These are phyloP conservation scores for Gamarada debralockiae DNA, from an alignment of 495 filamentous ascomycete genomes.

Conservation along the genomic window DNA sequence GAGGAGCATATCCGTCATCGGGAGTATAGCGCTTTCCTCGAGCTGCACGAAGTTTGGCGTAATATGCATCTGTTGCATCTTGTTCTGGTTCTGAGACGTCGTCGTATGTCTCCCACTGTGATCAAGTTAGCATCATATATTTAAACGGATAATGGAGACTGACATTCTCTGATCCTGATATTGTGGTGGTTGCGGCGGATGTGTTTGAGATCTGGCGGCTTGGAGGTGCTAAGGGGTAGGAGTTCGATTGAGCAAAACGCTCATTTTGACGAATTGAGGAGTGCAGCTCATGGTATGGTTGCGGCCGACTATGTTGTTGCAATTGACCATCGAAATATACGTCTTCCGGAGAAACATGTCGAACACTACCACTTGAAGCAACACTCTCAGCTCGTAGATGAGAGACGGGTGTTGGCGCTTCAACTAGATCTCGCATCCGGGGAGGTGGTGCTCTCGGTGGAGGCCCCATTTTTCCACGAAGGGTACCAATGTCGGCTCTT, in stretches of 20 bases:
- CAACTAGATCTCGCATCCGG: slow-evolving; percentile 81
- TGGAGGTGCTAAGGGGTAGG: slow-evolving; percentile 42
- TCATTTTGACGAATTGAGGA: slow-evolving; percentile 35
- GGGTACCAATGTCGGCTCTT: slow-evolving; percentile 44
- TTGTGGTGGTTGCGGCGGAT: slow-evolving; percentile 56
- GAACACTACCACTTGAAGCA: slow-evolving; percentile 61
- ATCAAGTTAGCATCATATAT: too few relatives aligned
- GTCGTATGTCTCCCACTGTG: slow-evolving; percentile 81
- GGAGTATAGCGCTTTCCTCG: slow-evolving; percentile 57
- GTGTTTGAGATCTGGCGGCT: slow-evolving; percentile 70
- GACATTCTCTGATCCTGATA: slow-evolving; percentile 77
- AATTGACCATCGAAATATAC: slow-evolving; percentile 64
- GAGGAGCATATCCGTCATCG: slow-evolving; percentile 46
- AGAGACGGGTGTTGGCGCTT: slow-evolving; percentile 56
- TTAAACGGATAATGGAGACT: too few relatives aligned
- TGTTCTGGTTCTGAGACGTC: slow-evolving; percentile 70
- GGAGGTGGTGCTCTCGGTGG: slow-evolving; percentile 70
- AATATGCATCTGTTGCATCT: slow-evolving; percentile 72
- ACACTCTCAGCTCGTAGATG: slow-evolving; percentile 64
- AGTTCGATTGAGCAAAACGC: slow-evolving; percentile 29
- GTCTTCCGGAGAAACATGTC: slow-evolving; percentile 79
- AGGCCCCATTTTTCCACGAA: slow-evolving; percentile 55
- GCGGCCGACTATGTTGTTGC: slow-evolving; percentile 44
- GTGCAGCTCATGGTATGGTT: slow-evolving; percentile 32
- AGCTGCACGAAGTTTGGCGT: slow-evolving; percentile 67